Conservation (phyloP, 2,329 filamentous ascomycete species). For the Zelopaecilomyces penicillatus region DNA sequence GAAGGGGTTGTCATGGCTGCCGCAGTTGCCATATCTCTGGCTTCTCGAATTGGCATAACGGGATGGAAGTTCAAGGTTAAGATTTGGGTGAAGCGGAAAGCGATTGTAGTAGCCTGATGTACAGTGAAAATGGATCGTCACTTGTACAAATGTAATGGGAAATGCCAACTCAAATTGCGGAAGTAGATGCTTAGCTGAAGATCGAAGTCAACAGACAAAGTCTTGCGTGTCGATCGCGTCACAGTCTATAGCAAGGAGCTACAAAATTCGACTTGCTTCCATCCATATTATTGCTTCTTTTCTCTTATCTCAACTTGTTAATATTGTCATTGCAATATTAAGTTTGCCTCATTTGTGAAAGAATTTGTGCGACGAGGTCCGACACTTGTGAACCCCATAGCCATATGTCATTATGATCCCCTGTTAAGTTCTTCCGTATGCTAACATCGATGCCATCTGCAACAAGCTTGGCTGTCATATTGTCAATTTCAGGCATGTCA, state of each 20-base stretch:
- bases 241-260: too few species aligned
- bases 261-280: too few species aligned
- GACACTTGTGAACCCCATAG: conserved; percentile 49
- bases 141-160: background rate
- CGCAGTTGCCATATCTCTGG: conserved; percentile 23
- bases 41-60: conserved; percentile 25
- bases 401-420: conserved; percentile 58
- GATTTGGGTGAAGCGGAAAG: conserved; percentile 18
- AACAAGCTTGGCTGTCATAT: conserved; percentile 41
- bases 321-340: too few species aligned
- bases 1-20: conserved; percentile 31
- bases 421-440: conserved; percentile 37
- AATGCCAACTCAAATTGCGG: background rate
- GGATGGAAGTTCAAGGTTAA: conserved; percentile 28
- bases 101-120: background rate
- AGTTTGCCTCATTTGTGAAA: conserved; percentile 5
- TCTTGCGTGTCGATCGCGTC: too few species aligned
- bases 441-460: conserved; percentile 26
- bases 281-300: background rate
- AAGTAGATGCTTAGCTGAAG: too few species aligned
- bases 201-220: too few species aligned
- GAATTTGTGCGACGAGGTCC: conserved; percentile 30
- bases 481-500: conserved; percentile 50
- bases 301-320: background rate
- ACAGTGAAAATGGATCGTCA: background rate